A percentile compares a stretch with the other conserved stretches of the same genome.
phyloP scores from a whole-genome alignment of 176 grass and related monocot species.

The Poa annua region DNA sequence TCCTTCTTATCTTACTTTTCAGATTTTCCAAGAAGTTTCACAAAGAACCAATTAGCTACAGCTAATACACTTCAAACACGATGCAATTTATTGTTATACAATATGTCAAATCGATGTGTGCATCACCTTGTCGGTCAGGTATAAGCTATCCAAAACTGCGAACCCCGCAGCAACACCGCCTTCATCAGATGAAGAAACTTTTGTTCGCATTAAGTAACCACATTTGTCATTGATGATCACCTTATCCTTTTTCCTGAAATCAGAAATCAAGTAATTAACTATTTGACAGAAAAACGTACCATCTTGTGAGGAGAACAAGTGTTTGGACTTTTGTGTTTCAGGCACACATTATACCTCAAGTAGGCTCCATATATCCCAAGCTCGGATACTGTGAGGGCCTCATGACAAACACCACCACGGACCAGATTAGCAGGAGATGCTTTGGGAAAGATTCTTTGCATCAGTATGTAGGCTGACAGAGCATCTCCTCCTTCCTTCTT shows the following conservation, averaged over 20 bases:
- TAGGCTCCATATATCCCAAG: conserved; percentile 92
- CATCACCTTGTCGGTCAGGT: conserved; percentile 68
- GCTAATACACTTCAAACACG: background rate
- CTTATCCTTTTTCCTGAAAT: conserved; percentile 84
- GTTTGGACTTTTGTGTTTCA: background rate
- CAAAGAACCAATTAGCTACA: background rate
- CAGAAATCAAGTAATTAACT: conserved; percentile 10
- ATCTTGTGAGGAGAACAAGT: conserved; percentile 20
- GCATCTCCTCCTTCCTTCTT: conserved; percentile 65
- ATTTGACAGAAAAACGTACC: conserved; percentile 24
- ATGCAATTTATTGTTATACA: conserved; percentile 1
- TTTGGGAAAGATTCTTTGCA: conserved; percentile 96
- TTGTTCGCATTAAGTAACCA: conserved; percentile 97
- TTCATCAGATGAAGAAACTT: conserved; percentile 98
- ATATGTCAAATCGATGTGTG: conserved; percentile 13
- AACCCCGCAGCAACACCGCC: conserved; percentile 94
- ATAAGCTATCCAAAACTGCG: conserved; percentile 93
- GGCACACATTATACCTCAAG: conserved; percentile 55
- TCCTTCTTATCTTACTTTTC: background rate
- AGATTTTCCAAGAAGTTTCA: conserved; percentile 2
- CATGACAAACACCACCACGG: conserved; percentile 79
- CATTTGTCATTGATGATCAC: conserved; percentile 82
- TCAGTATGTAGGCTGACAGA: conserved; percentile 83
- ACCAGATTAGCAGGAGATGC: conserved; percentile 73
- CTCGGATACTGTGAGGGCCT: conserved; percentile 76